Evolutionary conservation across 2,329 filamentous ascomycete genomes (phyloP), one percentile per base, ranked within the genome.

Genomic region (Trichoderma aggressivum): DNA sequence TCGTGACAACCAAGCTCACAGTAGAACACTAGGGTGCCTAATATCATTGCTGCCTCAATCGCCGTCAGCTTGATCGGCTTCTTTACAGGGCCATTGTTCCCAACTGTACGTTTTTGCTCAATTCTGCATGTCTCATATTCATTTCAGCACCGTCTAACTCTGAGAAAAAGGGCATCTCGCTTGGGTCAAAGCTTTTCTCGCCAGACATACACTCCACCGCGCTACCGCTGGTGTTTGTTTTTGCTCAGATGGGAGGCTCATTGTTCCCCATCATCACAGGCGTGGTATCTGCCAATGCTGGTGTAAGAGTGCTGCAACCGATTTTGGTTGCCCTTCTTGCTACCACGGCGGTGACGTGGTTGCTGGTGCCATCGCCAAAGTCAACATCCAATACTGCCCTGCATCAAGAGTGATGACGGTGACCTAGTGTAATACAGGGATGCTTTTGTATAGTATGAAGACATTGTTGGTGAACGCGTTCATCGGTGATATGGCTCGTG

Each of bases 81-180:
- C 77, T 87, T 89, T 72, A 84, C 84, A 1, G 88, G 88, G 0
- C 88, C 87, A 0, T 82, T 88, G 26, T 90, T 90, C 73, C 86
- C 87, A 1, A 86, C 86, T 0, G 87, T 86, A 72, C 73, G 82
- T 77, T 14, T 58, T 34, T 24, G 11, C 12, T 30, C 6, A 53
- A 24, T 1, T 7, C 12, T 4, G 1, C 10, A 4, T 1, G 4
- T 28, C 1, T 3, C n/a, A 53, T 11, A 7, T 18, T 5, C 24
- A 32, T 24, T 4, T 59, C 3, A 6, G 50, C 24, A 7, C 10
- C 34, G n/a, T 70, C 77, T 8, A 75, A 7, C 26, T 56, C 1
- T 3, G 0, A n/a, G n/a, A n/a, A 26, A 39, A 28, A 87, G 85
- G 86, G 85, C 2, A 85, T 90, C 39, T 86, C 84, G 0, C 82